These are phyloP conservation scores for Rhododendron ovatum DNA, from an alignment of 148 eudicot genomes.

Conservation along the genomic window DNA sequence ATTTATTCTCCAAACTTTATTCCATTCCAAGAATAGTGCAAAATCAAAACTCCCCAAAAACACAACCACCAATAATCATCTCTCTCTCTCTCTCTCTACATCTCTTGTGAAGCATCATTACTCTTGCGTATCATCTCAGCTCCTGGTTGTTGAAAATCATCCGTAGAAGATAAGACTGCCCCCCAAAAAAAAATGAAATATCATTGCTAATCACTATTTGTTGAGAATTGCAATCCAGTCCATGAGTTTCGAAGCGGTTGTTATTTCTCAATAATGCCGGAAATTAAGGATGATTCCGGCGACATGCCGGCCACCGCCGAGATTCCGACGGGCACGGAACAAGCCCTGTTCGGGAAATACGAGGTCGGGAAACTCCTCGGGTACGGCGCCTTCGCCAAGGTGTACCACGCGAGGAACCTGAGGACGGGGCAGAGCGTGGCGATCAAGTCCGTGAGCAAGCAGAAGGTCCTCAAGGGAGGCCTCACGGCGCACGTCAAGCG, in stretches of 20 bases:
- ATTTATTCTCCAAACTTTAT: neutral
- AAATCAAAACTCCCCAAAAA: neutral
- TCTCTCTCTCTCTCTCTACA: neutral
- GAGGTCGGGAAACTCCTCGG: constrained; percentile 63
- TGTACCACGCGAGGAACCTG: constrained; percentile 54
- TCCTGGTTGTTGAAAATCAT: neutral
- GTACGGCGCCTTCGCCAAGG: constrained; percentile 67
- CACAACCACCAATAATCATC: too few species aligned
- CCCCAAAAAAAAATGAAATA: neutral
- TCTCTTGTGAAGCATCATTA: neutral
- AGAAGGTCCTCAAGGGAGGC: constrained; percentile 24
- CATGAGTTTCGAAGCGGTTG: neutral
- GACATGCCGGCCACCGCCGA: neutral
- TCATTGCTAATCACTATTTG: neutral
- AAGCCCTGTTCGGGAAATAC: constrained; percentile 40
- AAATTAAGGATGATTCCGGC: neutral
- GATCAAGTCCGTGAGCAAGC: constrained; percentile 49
- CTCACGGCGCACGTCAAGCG: constrained; percentile 41
- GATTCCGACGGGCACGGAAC: neutral
- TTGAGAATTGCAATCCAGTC: neutral
- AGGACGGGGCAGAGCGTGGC: constrained; percentile 59
- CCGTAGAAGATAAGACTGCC: constrained; percentile 5
- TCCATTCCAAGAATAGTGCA: neutral
- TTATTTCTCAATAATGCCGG: neutral
- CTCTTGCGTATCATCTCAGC: neutral